A percentile compares a stretch with the other conserved stretches of the same genome.
Evolutionary conservation across 2,329 filamentous ascomycete genomes (phyloP).

Genomic region (Colletotrichum tabaci): DNA sequence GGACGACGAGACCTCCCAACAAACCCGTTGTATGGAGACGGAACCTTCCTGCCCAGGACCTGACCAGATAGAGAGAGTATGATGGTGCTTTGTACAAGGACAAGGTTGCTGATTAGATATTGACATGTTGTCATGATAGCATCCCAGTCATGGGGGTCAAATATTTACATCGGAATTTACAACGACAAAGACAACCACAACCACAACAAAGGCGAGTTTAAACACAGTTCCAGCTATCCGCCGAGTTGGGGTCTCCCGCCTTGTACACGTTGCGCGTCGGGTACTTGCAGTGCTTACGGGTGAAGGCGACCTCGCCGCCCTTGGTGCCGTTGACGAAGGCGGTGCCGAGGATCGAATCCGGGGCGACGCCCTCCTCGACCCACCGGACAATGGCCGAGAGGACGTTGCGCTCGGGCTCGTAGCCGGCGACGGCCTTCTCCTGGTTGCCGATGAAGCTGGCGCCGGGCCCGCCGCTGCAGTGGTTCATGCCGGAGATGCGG

Average conservation of each 20-base stretch:
- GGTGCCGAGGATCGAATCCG: constrained; percentile 52
- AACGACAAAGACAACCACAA: too few relatives aligned
- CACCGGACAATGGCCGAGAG: constrained; percentile 47
- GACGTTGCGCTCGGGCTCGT: constrained; percentile 50
- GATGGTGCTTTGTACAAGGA: too few relatives aligned
- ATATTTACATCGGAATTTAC: too few relatives aligned
- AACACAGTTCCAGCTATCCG: constrained; percentile 43
- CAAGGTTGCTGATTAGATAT: too few relatives aligned
- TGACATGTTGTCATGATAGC: too few relatives aligned
- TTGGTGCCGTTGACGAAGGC: constrained; percentile 50
- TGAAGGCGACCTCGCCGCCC: constrained; percentile 48
- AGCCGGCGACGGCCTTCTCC: constrained; percentile 43
- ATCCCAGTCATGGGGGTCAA: too few relatives aligned
- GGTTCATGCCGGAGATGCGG: constrained; percentile 51
- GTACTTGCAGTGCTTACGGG: constrained; percentile 54
- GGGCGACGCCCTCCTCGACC: constrained; percentile 51
- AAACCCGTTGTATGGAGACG: too few relatives aligned
- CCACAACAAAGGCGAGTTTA: not conserved
- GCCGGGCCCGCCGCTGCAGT: constrained; percentile 51
- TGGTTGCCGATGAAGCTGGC: constrained; percentile 49
- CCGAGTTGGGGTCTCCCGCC: constrained; percentile 34
- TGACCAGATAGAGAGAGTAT: too few relatives aligned
- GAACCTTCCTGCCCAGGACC: too few relatives aligned
- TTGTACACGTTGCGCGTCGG: constrained; percentile 52
- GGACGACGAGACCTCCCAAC: too few relatives aligned